Conservation (phyloP, 768 basidiomycete genomes). For the Stropharia rugosoannulata region DNA sequence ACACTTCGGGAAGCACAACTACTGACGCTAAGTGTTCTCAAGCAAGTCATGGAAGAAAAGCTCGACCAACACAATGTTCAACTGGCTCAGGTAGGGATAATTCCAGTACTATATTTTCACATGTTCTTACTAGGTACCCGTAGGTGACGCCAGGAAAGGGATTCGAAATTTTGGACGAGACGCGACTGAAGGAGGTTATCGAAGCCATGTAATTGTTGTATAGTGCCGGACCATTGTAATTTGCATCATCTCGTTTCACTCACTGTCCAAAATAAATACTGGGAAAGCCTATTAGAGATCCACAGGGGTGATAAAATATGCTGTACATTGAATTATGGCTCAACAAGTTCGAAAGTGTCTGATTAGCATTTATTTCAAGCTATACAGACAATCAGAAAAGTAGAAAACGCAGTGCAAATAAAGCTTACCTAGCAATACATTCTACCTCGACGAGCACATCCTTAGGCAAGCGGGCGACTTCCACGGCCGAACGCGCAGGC, state of each 20-base stretch:
- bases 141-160: constrained; percentile 82
- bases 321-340: neutral
- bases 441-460: constrained; percentile 94
- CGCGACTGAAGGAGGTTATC: constrained; percentile 77
- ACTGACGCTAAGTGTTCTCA: constrained; percentile 84
- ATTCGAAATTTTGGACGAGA: constrained; percentile 89
- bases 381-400: constrained; percentile 10
- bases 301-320: neutral
- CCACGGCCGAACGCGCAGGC: constrained; percentile 91
- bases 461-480: constrained; percentile 85
- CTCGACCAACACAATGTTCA: constrained; percentile 99
- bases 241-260: constrained; percentile 9
- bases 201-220: constrained; percentile 66
- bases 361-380: constrained; percentile 28
- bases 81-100: constrained; percentile 75
- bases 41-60: constrained; percentile 99
- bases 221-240: constrained; percentile 17
- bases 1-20: constrained; percentile 84
- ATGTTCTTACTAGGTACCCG: neutral
- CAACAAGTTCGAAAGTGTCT: neutral
- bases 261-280: neutral
- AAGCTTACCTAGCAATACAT: constrained; percentile 70
- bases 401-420: neutral
- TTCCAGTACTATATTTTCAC: neutral
- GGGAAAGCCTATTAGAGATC: neutral